These are phyloP conservation scores for Monosporozyma solicola DNA, from an alignment of 805 yeast genomes.

Conservation along the genomic window DNA sequence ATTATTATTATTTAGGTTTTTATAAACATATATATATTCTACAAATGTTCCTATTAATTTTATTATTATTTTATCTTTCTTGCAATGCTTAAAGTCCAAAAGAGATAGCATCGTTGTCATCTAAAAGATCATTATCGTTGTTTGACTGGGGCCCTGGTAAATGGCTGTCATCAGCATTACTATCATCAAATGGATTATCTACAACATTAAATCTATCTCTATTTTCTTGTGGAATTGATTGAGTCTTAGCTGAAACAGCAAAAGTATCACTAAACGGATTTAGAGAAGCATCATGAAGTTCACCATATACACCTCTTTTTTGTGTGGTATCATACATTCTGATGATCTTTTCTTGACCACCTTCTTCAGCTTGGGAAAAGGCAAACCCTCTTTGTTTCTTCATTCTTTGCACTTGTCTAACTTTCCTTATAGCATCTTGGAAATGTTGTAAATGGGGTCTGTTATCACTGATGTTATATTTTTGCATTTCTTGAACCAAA, in stretches of 20 bases:
- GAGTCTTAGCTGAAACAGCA: background rate
- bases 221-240: background rate
- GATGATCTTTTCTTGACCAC: constrained; percentile 80
- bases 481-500: constrained; percentile 93
- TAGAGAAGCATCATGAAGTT: constrained; percentile 36
- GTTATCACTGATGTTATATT: constrained; percentile 84
- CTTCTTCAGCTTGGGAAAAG: constrained; percentile 87
- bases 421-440: constrained; percentile 94
- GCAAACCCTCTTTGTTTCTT: constrained; percentile 98
- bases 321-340: constrained; percentile 94
- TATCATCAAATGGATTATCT: constrained; percentile 12
- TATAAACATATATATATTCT: background rate
- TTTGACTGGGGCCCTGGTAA: background rate
- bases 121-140: background rate
- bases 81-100: constrained; percentile 2
- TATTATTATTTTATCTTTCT: too few species aligned
- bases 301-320: constrained; percentile 67
- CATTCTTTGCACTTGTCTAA: constrained; percentile 96
- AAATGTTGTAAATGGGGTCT: constrained; percentile 95
- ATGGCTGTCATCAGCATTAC: background rate
- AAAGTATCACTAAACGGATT: constrained; percentile 22
- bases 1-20: background rate
- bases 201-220: background rate
- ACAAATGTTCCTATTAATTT: background rate
- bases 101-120: constrained; percentile 3